Evolutionary conservation across 306 rosid species (phyloP).

Genomic region (Corylus heterophylla): DNA sequence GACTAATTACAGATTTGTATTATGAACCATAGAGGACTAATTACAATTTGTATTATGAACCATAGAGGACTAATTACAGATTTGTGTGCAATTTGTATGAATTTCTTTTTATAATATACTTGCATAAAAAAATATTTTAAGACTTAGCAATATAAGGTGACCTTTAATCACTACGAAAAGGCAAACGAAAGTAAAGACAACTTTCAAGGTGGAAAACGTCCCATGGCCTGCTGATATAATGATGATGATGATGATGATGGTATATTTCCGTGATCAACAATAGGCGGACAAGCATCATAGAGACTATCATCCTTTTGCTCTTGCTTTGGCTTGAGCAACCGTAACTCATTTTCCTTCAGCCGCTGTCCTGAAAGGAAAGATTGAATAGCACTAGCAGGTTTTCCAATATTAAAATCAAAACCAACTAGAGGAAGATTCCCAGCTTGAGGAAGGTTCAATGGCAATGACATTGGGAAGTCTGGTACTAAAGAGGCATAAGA

Average conservation of each 20-base stretch:
- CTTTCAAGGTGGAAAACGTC: constrained; percentile 47
- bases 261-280: constrained; percentile 47
- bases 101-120: too few relatives aligned
- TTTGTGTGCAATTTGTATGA: too few relatives aligned
- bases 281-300: constrained; percentile 40
- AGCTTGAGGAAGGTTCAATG: constrained; percentile 55
- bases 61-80: too few relatives aligned
- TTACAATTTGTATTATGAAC: too few relatives aligned
- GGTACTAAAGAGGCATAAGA: constrained; percentile 49
- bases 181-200: not conserved
- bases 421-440: constrained; percentile 47
- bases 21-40: too few relatives aligned
- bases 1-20: too few relatives aligned
- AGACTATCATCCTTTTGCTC: constrained; percentile 58
- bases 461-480: constrained; percentile 63
- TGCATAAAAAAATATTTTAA: too few relatives aligned
- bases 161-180: constrained; percentile 22
- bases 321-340: constrained; percentile 65
- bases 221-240: constrained; percentile 46
- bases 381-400: constrained; percentile 44
- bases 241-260: constrained; percentile 38
- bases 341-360: constrained; percentile 45
- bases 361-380: constrained; percentile 61
- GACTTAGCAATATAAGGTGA: not conserved
- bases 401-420: constrained; percentile 41